A percentile compares a stretch with the other conserved stretches of the same genome.
Conservation (phyloP, 345 rosid species). For the Eutrema japonicum region DNA sequence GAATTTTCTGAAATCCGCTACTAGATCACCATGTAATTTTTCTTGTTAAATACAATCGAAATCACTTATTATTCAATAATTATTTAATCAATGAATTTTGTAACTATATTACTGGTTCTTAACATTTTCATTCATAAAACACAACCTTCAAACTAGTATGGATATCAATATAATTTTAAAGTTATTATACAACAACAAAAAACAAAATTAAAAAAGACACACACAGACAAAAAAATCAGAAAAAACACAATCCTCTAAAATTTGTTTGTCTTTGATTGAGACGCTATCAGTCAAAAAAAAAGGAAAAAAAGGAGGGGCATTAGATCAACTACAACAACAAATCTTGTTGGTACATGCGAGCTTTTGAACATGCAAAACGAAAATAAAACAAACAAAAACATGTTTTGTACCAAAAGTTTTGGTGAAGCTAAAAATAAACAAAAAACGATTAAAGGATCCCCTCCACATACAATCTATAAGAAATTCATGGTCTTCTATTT, state of each 20-base stretch:
- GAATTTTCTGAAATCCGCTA: too few relatives aligned
- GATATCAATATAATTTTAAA: not conserved
- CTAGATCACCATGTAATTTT: too few relatives aligned
- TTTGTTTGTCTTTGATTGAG: not conserved
- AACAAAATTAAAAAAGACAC: not conserved
- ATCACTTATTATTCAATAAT: too few relatives aligned
- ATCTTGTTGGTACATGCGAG: constrained; percentile 21
- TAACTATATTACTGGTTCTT: too few relatives aligned
- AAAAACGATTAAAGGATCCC: not conserved
- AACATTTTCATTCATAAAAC: not conserved
- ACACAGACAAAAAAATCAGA: not conserved
- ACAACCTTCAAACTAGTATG: not conserved
- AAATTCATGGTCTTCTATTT: not conserved
- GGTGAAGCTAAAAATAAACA: not conserved
- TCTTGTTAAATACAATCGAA: too few relatives aligned
- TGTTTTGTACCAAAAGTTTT: constrained; percentile 4
- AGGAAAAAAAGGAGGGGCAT: not conserved
- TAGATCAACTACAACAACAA: not conserved
- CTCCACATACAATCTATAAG: not conserved
- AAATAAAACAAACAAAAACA: constrained; percentile 12
- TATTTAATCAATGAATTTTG: too few relatives aligned
- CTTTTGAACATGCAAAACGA: not conserved
- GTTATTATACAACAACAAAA: not conserved
- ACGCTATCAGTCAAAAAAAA: not conserved
- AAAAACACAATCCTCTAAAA: not conserved